Evolutionary conservation across 2,329 filamentous ascomycete species (phyloP).

Genomic region (Clarireedia paspali): DNA sequence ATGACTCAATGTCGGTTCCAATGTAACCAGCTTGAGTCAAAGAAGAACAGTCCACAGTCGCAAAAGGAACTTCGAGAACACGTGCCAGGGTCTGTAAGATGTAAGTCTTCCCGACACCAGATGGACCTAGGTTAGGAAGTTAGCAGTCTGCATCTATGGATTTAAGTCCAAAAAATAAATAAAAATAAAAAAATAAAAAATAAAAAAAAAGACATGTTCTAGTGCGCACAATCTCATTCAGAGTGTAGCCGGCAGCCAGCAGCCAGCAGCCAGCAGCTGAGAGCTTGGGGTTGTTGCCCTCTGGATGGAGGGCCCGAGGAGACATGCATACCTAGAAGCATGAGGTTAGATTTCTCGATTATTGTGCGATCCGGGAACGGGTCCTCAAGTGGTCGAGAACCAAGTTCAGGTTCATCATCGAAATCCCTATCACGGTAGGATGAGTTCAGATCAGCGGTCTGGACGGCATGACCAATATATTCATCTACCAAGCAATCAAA

Average conservation of each 20-base stretch:
- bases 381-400: conserved; percentile 14
- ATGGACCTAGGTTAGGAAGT: conserved; percentile 52
- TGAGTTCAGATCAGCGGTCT: conserved; percentile 24
- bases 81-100: conserved; percentile 81
- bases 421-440: conserved; percentile 5
- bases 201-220: too few relatives aligned
- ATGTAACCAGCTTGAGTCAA: conserved; percentile 97
- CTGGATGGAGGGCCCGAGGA: too few relatives aligned
- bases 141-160: too few relatives aligned
- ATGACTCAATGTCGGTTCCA: conserved; percentile 94
- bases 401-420: conserved; percentile 15
- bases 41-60: conserved; percentile 90
- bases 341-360: conserved; percentile 91
- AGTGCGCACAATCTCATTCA: too few relatives aligned
- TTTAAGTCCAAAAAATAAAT: too few relatives aligned
- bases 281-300: too few relatives aligned
- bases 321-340: conserved; percentile 48
- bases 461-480: conserved; percentile 39
- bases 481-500: conserved; percentile 40
- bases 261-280: too few relatives aligned
- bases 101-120: conserved; percentile 92
- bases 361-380: conserved; percentile 17
- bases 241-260: too few relatives aligned
- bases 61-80: conserved; percentile 90
- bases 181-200: too few relatives aligned